A percentile compares a stretch with the other conserved stretches of the same genome.
phyloP scores from a whole-genome alignment of 108 stramenopile genomes.

The Cyclotella baltica region DNA sequence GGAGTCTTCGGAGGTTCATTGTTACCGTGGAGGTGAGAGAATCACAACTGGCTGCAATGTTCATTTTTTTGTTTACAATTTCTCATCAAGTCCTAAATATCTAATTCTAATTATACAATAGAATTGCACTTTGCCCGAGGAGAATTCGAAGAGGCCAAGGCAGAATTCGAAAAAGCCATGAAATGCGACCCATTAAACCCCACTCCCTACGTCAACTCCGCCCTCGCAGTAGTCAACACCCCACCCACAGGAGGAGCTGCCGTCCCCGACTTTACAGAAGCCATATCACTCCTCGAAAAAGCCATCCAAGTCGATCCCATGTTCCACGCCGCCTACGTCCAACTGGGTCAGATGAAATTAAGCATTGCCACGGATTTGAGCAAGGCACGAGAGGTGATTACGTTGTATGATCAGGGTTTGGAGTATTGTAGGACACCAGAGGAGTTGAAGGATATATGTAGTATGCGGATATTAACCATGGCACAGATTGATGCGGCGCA shows the following conservation, averaged over 20 bases:
- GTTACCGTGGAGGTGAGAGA: slow-evolving; percentile 71
- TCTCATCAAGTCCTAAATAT: background rate
- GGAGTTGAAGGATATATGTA: slow-evolving; percentile 87
- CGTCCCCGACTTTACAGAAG: slow-evolving; percentile 70
- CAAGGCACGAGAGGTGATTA: slow-evolving; percentile 78
- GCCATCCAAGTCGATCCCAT: slow-evolving; percentile 88
- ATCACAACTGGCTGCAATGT: background rate
- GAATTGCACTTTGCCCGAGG: slow-evolving; percentile 84
- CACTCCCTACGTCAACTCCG: slow-evolving; percentile 91
- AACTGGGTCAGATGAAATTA: slow-evolving; percentile 90
- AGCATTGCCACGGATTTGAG: slow-evolving; percentile 82
- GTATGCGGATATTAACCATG: slow-evolving; percentile 86
- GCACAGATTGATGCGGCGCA: slow-evolving; percentile 90
- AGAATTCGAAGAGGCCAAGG: slow-evolving; percentile 72
- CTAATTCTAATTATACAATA: too few species aligned
- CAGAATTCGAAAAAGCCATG: slow-evolving; percentile 86
- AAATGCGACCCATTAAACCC: slow-evolving; percentile 82
- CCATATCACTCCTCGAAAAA: slow-evolving; percentile 76
- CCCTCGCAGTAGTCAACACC: slow-evolving; percentile 84
- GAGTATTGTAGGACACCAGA: slow-evolving; percentile 86
- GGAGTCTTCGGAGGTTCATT: slow-evolving; percentile 85
- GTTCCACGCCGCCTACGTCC: slow-evolving; percentile 91
- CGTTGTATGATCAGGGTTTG: slow-evolving; percentile 82
- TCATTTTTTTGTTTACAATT: background rate
- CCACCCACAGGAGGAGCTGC: slow-evolving; percentile 72